These are phyloP conservation scores for Lactifluus volemus DNA, from an alignment of 768 basidiomycete genomes.

Conservation along the genomic window DNA sequence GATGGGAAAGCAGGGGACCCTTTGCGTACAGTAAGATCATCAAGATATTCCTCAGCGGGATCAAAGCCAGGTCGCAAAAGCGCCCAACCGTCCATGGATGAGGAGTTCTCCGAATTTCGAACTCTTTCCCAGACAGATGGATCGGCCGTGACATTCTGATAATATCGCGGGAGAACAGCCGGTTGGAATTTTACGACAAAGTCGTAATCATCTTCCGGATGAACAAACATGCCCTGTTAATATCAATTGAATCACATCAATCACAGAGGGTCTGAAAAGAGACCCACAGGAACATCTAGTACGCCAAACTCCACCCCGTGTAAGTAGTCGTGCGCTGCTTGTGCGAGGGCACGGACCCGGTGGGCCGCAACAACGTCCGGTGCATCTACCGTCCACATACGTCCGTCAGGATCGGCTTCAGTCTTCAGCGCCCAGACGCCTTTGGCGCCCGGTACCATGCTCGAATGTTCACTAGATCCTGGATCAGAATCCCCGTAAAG, in stretches of 20 bases:
- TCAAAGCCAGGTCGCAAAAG: slow-evolving; percentile 64
- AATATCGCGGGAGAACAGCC: slow-evolving; percentile 55
- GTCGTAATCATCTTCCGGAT: slow-evolving; percentile 80
- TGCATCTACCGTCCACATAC: slow-evolving; percentile 63
- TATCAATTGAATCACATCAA: background rate
- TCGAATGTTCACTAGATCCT: slow-evolving; percentile 17
- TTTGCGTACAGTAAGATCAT: slow-evolving; percentile 59
- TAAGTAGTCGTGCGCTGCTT: slow-evolving; percentile 59
- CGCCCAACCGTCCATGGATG: slow-evolving; percentile 23
- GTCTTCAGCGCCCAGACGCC: slow-evolving; percentile 76
- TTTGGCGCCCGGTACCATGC: slow-evolving; percentile 31
- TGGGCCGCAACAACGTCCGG: slow-evolving; percentile 68
- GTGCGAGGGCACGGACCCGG: slow-evolving; percentile 63
- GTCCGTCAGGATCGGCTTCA: slow-evolving; percentile 63
- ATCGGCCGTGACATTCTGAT: slow-evolving; percentile 57
- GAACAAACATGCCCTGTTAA: slow-evolving; percentile 69
- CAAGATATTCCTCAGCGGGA: slow-evolving; percentile 56
- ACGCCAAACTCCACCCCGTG: slow-evolving; percentile 40
- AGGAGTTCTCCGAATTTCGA: slow-evolving; percentile 38
- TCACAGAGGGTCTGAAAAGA: slow-evolving; percentile 34
- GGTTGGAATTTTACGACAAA: slow-evolving; percentile 71
- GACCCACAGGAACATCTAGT: slow-evolving; percentile 35
- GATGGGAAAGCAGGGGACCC: background rate
- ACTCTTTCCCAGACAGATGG: slow-evolving; percentile 32
- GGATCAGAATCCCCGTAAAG: slow-evolving; percentile 43